Conservation (phyloP, 1,284 basidiomycete genomes). For the Pyrrhoderma noxium region DNA sequence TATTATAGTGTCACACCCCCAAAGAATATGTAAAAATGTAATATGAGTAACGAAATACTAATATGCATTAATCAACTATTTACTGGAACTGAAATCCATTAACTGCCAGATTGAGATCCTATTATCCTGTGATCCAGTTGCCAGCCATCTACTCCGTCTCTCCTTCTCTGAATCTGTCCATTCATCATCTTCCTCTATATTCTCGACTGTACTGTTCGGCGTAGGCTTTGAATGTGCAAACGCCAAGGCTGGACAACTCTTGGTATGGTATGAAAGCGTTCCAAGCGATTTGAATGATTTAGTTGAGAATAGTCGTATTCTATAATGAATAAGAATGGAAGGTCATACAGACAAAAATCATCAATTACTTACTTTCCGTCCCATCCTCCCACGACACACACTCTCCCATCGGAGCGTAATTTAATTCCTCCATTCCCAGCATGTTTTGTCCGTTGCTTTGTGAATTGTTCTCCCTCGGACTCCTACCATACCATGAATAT, state of each 20-base stretch:
- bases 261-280: conserved; percentile 72
- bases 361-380: conserved; percentile 64
- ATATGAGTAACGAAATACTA: conserved; percentile 23
- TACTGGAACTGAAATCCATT: conserved; percentile 51
- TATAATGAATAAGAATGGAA: not conserved
- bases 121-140: conserved; percentile 66
- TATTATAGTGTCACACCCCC: too few relatives aligned
- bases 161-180: conserved; percentile 44
- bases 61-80: not conserved
- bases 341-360: not conserved
- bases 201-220: conserved; percentile 5
- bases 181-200: conserved; percentile 36
- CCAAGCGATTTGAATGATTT: conserved; percentile 73
- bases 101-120: conserved; percentile 75
- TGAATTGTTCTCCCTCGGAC: conserved; percentile 6
- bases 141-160: conserved; percentile 58
- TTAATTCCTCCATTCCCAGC: conserved; percentile 70
- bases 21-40: not conserved
- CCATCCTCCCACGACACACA: conserved; percentile 84
- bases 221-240: conserved; percentile 42
- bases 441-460: conserved; percentile 55
- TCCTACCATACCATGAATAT: conserved; percentile 1
- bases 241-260: conserved; percentile 58
- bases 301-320: conserved; percentile 73
- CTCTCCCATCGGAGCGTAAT: conserved; percentile 66